A percentile compares a stretch with the other conserved stretches of the same genome.
phyloP scores from a whole-genome alignment of 371 early-diverging fungal species.

The Vairimorpha ceranae region DNA sequence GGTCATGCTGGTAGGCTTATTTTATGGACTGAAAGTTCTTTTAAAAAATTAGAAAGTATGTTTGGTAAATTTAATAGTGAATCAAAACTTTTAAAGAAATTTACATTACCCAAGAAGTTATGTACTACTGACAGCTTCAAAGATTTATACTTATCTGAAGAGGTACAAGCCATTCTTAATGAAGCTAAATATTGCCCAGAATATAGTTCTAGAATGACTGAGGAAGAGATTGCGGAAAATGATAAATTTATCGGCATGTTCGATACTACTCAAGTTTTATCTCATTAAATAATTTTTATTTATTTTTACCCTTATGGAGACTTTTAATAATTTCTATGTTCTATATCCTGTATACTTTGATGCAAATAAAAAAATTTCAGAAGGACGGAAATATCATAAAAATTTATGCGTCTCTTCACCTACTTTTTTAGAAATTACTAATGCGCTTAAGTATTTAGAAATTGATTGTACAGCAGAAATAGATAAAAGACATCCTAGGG shows the following conservation, averaged over 20 bases:
- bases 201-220: constrained; percentile 14
- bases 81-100: constrained; percentile 81
- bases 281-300: constrained; percentile 10
- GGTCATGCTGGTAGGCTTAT: constrained; percentile 97
- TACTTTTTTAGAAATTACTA: constrained; percentile 32
- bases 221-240: constrained; percentile 30
- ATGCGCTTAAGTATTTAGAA: constrained; percentile 39
- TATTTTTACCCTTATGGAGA: not conserved
- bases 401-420: constrained; percentile 20
- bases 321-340: constrained; percentile 20
- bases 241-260: constrained; percentile 34
- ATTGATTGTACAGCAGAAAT: constrained; percentile 34
- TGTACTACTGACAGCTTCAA: constrained; percentile 84
- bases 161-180: constrained; percentile 85
- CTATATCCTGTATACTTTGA: constrained; percentile 54
- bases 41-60: constrained; percentile 81
- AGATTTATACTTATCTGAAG: constrained; percentile 89
- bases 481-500: constrained; percentile 44
- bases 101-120: constrained; percentile 75
- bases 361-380: constrained; percentile 1
- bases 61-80: constrained; percentile 77
- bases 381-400: constrained; percentile 51
- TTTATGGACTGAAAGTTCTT: constrained; percentile 96
- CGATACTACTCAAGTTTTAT: constrained; percentile 6
- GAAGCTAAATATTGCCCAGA: constrained; percentile 67